Percentiles rank a stretch among this genome's conserved stretches.
Conservation (phyloP, 75 land plant genomes). For the Picea sitchensis region DNA sequence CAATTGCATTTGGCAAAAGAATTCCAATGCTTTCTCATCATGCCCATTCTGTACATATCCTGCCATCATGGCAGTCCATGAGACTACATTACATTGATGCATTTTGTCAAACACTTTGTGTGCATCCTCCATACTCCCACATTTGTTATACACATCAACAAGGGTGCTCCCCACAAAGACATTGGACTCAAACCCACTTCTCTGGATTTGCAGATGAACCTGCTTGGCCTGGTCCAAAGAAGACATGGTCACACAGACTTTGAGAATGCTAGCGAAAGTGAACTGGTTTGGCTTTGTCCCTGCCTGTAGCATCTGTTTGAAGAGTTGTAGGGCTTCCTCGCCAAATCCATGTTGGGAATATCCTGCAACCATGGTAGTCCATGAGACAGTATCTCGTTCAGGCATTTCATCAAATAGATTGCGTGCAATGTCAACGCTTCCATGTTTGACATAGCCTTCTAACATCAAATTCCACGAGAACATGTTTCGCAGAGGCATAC, state of each 20-base stretch:
- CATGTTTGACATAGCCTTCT: slow-evolving; percentile 21
- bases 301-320: slow-evolving; percentile 25
- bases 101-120: slow-evolving; percentile 21
- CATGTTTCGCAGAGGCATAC: slow-evolving; percentile 39
- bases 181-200: slow-evolving; percentile 17
- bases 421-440: slow-evolving; percentile 20
- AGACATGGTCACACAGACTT: slow-evolving; percentile 5
- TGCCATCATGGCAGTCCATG: slow-evolving; percentile 45
- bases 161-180: slow-evolving; percentile 29
- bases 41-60: slow-evolving; percentile 44
- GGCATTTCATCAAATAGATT: slow-evolving; percentile 35
- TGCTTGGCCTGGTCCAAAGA: slow-evolving; percentile 9
- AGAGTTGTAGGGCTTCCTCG: slow-evolving; percentile 24
- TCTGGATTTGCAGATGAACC: slow-evolving; percentile 32
- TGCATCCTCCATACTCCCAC: slow-evolving; percentile 24
- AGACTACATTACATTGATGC: slow-evolving; percentile 18
- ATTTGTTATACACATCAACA: slow-evolving; percentile 29
- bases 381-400: slow-evolving; percentile 19
- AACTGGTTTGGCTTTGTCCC: slow-evolving; percentile 18
- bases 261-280: slow-evolving; percentile 18
- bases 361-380: slow-evolving; percentile 33
- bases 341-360: slow-evolving; percentile 10
- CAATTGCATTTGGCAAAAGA: slow-evolving; percentile 35
- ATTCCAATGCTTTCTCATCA: slow-evolving; percentile 30
- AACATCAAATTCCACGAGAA: slow-evolving; percentile 43